Conservation (phyloP, 2,329 filamentous ascomycete species). For the Clathrospora elynae region DNA sequence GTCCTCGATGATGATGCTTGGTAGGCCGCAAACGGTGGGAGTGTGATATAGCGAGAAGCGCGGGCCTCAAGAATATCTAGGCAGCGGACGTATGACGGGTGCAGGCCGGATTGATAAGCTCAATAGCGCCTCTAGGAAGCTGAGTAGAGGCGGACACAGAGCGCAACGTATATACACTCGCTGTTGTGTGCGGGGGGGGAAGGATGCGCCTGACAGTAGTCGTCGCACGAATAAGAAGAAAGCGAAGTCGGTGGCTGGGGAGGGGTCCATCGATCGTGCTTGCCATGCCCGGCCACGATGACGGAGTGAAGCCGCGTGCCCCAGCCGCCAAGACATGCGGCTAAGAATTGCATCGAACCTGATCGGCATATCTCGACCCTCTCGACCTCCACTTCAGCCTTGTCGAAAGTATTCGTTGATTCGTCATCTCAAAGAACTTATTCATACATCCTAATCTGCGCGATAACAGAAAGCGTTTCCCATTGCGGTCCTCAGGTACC, state of each 20-base stretch:
- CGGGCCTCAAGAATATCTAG: constrained; percentile 26
- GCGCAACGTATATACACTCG: constrained; percentile 19
- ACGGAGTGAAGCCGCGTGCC: constrained; percentile 17
- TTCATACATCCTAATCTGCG: background rate
- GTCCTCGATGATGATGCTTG: constrained; percentile 28
- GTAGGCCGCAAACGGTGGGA: constrained; percentile 27
- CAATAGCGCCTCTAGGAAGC: background rate
- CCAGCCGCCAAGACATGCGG: constrained; percentile 18
- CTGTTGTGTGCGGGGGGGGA: constrained; percentile 9
- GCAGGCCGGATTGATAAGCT: constrained; percentile 17
- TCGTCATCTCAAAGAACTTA: background rate
- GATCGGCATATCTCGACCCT: constrained; percentile 21
- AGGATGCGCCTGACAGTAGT: constrained; percentile 14
- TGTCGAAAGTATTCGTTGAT: background rate
- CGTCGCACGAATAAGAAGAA: constrained; percentile 20
- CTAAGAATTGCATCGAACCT: constrained; percentile 30
- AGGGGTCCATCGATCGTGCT: constrained; percentile 19
- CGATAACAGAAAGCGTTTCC: background rate
- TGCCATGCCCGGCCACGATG: constrained; percentile 18
- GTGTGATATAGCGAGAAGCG: constrained; percentile 16
- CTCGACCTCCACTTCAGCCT: constrained; percentile 23
- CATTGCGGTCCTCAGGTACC: background rate
- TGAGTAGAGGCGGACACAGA: constrained; percentile 9
- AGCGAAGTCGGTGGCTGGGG: constrained; percentile 24
- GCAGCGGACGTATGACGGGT: constrained; percentile 6